Evolutionary conservation across 306 rosid species (phyloP), one percentile per base, ranked within the genome.

Genomic region (Mimosa bimucronata): DNA sequence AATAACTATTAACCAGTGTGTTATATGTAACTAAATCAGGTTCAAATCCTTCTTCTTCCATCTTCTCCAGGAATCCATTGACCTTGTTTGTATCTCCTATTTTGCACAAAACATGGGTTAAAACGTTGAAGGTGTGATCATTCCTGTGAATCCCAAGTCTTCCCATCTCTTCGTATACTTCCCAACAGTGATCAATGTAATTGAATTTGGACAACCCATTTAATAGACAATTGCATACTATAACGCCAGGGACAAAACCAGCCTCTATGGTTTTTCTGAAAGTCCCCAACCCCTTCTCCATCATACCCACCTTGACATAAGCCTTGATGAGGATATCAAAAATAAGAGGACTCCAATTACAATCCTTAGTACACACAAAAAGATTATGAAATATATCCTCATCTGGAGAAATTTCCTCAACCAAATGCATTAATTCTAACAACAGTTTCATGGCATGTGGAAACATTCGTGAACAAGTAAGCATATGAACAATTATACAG

Each of bases 31-130:
- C 97, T 0, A 88, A 75, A 45, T 94, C 94, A 2, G 98, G 97
- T 62, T 89, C 94, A 84, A 92, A 94, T 10, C 98, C 97, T 79
- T 92, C 97, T 64, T 92, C 97, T 78, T 94, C 98, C 95, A 94
- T 94, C 79, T 86, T 92, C 61, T 94, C 97, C 60, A 94, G 41
- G 77, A 94, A 94, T 15, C 81, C 91, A 7, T 88, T 90, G 75
- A 92, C 94, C 89, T 90, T 92, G 74, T 90, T 81, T 10, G 85
- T 80, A 83, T 92, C 92, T 19, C 92, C 88, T 14, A 80, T 84
- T 50, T 84, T 91, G 61, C 98, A 92, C 86, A 94, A 76, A 82
- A 89, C 89, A 88, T 88, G 85, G 4, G 91, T 91, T 86, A 94
- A 85, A 76, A 91, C 90, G 68, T 94, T 92, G 80, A 91, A 94